phyloP scores from a whole-genome alignment of 306 rosid genomes.

The Trifolium repens region DNA sequence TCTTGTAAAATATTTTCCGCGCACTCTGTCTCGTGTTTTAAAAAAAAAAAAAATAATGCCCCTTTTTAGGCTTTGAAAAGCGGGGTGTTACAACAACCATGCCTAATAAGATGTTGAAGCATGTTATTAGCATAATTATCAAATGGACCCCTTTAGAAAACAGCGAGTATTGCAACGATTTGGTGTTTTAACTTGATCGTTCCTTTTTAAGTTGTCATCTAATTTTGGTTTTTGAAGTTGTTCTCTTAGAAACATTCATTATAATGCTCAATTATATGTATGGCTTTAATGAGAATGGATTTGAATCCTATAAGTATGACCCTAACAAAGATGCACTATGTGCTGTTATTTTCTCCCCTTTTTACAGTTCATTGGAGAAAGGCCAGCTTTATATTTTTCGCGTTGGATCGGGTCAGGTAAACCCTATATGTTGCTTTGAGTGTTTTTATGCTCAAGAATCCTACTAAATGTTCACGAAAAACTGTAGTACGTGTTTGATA shows the following conservation, averaged over 20 bases:
- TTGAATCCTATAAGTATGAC: constrained; percentile 24
- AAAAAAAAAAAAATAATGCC: too few relatives aligned
- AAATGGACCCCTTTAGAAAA: background rate
- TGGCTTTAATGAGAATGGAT: constrained; percentile 3
- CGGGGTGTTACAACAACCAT: too few relatives aligned
- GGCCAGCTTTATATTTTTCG: constrained; percentile 81
- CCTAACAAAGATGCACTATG: constrained; percentile 28
- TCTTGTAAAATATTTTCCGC: too few relatives aligned
- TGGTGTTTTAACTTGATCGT: background rate
- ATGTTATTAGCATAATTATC: background rate
- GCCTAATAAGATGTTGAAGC: constrained; percentile 4
- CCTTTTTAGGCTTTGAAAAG: too few relatives aligned
- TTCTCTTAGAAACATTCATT: constrained; percentile 17
- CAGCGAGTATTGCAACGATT: background rate
- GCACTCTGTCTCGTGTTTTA: too few relatives aligned
- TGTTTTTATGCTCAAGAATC: constrained; percentile 18
- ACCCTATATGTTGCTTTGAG: constrained; percentile 21
- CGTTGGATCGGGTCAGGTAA: constrained; percentile 91
- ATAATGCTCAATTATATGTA: constrained; percentile 23
- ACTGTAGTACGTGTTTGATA: background rate
- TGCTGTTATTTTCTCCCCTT: constrained; percentile 12
- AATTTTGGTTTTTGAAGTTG: constrained; percentile 36
- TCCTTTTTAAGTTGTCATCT: constrained; percentile 3
- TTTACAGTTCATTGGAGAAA: constrained; percentile 90
- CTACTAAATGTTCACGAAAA: constrained; percentile 11